phyloP scores from a whole-genome alignment of 495 filamentous ascomycete species.

The Penicillium salamii region DNA sequence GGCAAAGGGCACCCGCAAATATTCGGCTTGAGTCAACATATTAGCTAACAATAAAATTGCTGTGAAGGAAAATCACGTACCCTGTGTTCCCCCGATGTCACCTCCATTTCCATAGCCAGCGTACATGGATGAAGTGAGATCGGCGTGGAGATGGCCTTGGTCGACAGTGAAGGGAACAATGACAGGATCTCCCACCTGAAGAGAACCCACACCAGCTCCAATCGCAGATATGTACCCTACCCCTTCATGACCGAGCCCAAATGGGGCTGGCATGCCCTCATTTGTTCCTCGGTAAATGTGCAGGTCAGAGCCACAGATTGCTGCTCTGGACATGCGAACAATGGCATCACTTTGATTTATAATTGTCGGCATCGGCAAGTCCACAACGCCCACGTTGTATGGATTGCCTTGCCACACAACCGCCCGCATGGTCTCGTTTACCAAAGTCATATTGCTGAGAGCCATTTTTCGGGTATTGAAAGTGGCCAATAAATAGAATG shows the following conservation, averaged over 20 bases:
- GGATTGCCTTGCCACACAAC: constrained; percentile 25
- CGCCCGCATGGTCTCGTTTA: constrained; percentile 8
- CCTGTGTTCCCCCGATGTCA: constrained; percentile 8
- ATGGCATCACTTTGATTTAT: constrained; percentile 5
- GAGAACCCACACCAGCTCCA: constrained; percentile 1
- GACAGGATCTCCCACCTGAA: constrained; percentile 3
- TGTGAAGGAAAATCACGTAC: background rate
- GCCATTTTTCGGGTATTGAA: background rate
- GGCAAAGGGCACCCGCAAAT: constrained; percentile 4
- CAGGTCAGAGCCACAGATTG: constrained; percentile 9
- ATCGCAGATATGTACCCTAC: background rate
- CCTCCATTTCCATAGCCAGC: constrained; percentile 4
- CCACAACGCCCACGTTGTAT: constrained; percentile 19
- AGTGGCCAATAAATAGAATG: background rate
- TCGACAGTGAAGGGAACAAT: constrained; percentile 7
- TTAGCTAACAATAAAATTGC: background rate
- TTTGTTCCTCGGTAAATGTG: constrained; percentile 6
- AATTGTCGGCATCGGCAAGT: constrained; percentile 20
- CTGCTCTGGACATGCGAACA: constrained; percentile 5
- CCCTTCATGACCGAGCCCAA: constrained; percentile 3
- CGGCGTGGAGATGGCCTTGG: background rate
- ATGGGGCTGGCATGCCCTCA: constrained; percentile 1
- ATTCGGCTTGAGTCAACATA: background rate
- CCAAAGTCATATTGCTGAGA: background rate
- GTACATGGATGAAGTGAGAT: background rate